phyloP scores from a whole-genome alignment of 306 rosid species.

The Argentina anserina region DNA sequence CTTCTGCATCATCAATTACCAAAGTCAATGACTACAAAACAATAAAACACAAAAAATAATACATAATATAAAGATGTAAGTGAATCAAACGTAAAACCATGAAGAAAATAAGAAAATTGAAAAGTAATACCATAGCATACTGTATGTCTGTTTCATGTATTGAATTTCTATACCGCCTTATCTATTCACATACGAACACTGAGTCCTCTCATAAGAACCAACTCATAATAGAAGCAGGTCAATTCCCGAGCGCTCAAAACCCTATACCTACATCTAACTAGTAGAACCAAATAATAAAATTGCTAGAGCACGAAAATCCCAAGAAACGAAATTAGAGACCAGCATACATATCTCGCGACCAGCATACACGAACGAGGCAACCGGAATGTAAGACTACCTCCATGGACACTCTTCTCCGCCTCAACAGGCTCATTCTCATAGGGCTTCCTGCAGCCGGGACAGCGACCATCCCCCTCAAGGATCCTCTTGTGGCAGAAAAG shows the following conservation, averaged over 20 bases:
- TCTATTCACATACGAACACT: conserved; percentile 82
- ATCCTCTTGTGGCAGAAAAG: conserved; percentile 99
- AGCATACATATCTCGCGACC: conserved; percentile 40
- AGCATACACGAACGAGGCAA: conserved; percentile 71
- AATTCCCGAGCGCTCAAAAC: conserved; percentile 49
- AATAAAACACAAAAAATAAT: not conserved
- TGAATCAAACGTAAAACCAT: conserved; percentile 1
- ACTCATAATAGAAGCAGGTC: conserved; percentile 48
- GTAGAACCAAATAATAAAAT: conserved; percentile 43
- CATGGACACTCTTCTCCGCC: conserved; percentile 51
- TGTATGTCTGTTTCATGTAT: conserved; percentile 53
- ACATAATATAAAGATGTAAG: not conserved
- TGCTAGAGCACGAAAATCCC: too few relatives aligned
- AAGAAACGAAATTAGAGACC: conserved; percentile 35
- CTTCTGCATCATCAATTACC: conserved; percentile 15
- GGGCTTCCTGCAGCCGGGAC: conserved; percentile 96
- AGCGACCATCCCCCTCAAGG: conserved; percentile 85
- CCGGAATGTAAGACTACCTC: conserved; percentile 56
- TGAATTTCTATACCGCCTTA: conserved; percentile 84
- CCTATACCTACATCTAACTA: conserved; percentile 52
- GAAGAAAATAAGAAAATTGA: conserved; percentile 12
- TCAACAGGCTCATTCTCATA: too few relatives aligned
- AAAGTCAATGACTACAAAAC: not conserved
- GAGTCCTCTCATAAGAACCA: conserved; percentile 60
- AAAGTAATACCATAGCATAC: conserved; percentile 24